Evolutionary conservation across 2,329 filamentous ascomycete genomes (phyloP).

Genomic region (Gaeumannomyces tritici): DNA sequence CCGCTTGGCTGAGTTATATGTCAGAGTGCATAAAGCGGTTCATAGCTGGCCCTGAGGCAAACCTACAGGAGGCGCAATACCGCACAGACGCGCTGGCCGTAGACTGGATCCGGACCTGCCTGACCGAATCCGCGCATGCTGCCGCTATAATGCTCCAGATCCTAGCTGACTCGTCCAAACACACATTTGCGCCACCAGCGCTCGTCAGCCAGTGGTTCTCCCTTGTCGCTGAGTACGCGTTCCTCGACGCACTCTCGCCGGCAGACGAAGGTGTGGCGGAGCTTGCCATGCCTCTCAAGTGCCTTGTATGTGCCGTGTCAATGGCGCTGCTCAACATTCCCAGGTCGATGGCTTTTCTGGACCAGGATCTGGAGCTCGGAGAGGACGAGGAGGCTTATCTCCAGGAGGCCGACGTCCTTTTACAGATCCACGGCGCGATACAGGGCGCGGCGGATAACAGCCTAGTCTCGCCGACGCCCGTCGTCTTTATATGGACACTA

Average conservation of each 20-base stretch:
- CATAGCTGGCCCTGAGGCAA: constrained; percentile 34
- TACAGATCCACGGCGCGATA: constrained; percentile 64
- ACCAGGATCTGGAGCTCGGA: constrained; percentile 36
- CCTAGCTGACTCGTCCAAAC: constrained; percentile 43
- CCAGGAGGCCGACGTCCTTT: constrained; percentile 58
- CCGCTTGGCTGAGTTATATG: constrained; percentile 37
- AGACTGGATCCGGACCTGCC: constrained; percentile 51
- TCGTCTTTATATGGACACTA: constrained; percentile 73
- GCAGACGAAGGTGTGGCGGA: constrained; percentile 32
- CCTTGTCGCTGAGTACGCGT: constrained; percentile 58
- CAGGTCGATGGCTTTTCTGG: constrained; percentile 45
- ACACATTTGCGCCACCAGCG: constrained; percentile 45
- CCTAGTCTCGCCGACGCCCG: constrained; percentile 57
- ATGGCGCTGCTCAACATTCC: constrained; percentile 61
- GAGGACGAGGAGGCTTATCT: constrained; percentile 50
- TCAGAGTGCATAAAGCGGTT: constrained; percentile 38
- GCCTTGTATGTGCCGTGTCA: constrained; percentile 60
- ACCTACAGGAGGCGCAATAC: constrained; percentile 39
- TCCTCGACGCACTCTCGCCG: constrained; percentile 55
- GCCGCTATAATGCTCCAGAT: constrained; percentile 67
- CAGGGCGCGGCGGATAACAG: constrained; percentile 45
- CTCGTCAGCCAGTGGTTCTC: constrained; percentile 63
- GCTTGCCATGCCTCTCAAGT: constrained; percentile 55
- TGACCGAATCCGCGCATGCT: constrained; percentile 65
- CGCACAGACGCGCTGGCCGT: constrained; percentile 43